phyloP scores from a whole-genome alignment of 2,329 filamentous ascomycete genomes.

The Phialophora expanda region DNA sequence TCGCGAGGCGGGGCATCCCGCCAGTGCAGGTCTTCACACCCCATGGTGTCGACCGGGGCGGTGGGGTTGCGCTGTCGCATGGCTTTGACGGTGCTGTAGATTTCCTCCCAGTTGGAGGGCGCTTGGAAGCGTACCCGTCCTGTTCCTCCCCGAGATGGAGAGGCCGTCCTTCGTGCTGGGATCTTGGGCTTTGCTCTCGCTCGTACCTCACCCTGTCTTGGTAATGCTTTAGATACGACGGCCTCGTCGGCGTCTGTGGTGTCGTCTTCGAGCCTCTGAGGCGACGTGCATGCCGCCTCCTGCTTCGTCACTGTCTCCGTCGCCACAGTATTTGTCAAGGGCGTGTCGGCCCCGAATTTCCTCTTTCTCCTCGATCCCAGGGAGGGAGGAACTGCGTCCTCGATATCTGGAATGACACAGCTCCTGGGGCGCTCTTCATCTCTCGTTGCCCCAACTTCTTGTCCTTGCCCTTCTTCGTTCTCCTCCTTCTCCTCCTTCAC shows the following conservation, averaged over 20 bases:
- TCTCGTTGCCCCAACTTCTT: conserved; percentile 39
- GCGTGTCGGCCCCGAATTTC: conserved; percentile 50
- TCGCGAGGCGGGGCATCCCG: conserved; percentile 54
- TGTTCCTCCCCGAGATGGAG: conserved; percentile 39
- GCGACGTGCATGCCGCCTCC: conserved; percentile 31
- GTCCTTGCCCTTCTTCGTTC: conserved; percentile 36
- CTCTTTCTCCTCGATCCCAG: conserved; percentile 51
- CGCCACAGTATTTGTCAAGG: conserved; percentile 37
- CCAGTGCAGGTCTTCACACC: conserved; percentile 68
- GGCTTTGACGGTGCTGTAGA: conserved; percentile 76
- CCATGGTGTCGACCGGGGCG: conserved; percentile 96
- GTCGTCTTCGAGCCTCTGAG: conserved; percentile 41
- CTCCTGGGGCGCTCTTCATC: conserved; percentile 40
- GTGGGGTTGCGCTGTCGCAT: conserved; percentile 73
- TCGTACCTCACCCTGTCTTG: conserved; percentile 43
- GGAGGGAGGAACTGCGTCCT: conserved; percentile 56
- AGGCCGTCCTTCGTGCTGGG: conserved; percentile 49
- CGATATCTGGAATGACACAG: conserved; percentile 56
- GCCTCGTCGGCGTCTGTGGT: conserved; percentile 28
- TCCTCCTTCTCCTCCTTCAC: conserved; percentile 42
- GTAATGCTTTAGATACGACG: conserved; percentile 5
- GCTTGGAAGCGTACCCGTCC: conserved; percentile 54
- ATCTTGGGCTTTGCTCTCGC: conserved; percentile 46
- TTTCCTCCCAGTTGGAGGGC: conserved; percentile 80
- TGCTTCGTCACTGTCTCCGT: conserved; percentile 28